Evolutionary conservation across 164 flowering plant species (phyloP).

Genomic region (Hamamelis virginiana): DNA sequence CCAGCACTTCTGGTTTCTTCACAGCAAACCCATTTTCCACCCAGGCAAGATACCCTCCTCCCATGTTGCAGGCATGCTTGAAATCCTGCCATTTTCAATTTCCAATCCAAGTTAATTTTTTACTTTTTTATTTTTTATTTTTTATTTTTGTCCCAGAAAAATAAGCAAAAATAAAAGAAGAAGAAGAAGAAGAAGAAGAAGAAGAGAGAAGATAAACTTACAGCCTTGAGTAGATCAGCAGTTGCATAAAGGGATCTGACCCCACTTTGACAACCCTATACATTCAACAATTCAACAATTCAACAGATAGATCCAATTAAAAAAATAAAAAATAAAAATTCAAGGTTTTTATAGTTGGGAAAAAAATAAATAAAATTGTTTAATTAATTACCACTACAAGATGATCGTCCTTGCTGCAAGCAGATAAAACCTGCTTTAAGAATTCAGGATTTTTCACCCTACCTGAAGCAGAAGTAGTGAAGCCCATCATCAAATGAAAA

Average conservation of each 20-base stretch:
- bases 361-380: too few species aligned
- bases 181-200: not conserved
- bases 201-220: constrained; percentile 27
- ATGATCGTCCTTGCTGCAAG: constrained; percentile 58
- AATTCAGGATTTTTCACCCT: constrained; percentile 76
- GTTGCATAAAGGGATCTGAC: constrained; percentile 68
- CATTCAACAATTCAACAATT: not conserved
- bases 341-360: too few species aligned
- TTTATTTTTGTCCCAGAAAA: not conserved
- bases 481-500: not conserved
- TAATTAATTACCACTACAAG: constrained; percentile 65
- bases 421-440: constrained; percentile 56
- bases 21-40: constrained; percentile 47
- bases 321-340: too few species aligned
- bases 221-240: constrained; percentile 54
- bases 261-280: constrained; percentile 80
- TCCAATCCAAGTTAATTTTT: not conserved
- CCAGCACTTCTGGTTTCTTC: constrained; percentile 29
- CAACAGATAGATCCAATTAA: not conserved
- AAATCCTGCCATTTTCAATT: constrained; percentile 45
- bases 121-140: too few species aligned
- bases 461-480: constrained; percentile 50
- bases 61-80: constrained; percentile 74
- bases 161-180: not conserved
- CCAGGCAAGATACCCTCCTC: constrained; percentile 83